Evolutionary conservation across 2,329 filamentous ascomycete genomes (phyloP).

Genomic region (Sarocladiaceae sp.): DNA sequence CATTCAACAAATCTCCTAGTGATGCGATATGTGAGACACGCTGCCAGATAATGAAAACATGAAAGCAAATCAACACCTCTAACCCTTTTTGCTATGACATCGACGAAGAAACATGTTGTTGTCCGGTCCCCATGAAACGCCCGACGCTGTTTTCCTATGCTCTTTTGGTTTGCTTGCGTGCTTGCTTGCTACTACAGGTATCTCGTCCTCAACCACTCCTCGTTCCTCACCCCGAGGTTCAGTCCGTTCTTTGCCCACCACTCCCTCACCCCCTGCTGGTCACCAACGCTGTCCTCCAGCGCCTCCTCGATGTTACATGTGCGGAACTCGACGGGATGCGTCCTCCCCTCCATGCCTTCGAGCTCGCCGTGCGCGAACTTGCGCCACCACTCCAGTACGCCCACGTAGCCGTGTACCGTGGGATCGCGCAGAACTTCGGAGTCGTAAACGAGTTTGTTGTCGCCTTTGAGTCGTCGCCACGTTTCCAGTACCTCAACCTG

Average conservation of each 20-base stretch:
- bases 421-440: slow-evolving; percentile 78
- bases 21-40: too few relatives aligned
- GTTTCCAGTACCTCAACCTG: slow-evolving; percentile 77
- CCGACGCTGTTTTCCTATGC: too few relatives aligned
- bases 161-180: too few relatives aligned
- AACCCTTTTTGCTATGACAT: too few relatives aligned
- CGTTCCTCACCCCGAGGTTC: slow-evolving; percentile 74
- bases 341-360: slow-evolving; percentile 45
- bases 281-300: slow-evolving; percentile 75
- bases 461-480: slow-evolving; percentile 68
- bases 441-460: slow-evolving; percentile 64
- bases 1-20: too few relatives aligned
- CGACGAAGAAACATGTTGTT: too few relatives aligned
- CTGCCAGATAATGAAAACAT: too few relatives aligned
- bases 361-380: slow-evolving; percentile 53
- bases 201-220: slow-evolving; percentile 83
- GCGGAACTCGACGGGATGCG: slow-evolving; percentile 78
- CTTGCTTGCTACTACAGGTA: slow-evolving; percentile 45
- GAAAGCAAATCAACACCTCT: too few relatives aligned
- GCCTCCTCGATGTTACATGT: slow-evolving; percentile 95
- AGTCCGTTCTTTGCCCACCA: slow-evolving; percentile 89
- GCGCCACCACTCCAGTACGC: slow-evolving; percentile 91
- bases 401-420: slow-evolving; percentile 78
- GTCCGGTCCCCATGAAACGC: too few relatives aligned
- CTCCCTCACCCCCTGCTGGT: slow-evolving; percentile 64